Evolutionary conservation across 2,329 filamentous ascomycete genomes (phyloP).

Genomic region (Purpureocillium lavendulum): DNA sequence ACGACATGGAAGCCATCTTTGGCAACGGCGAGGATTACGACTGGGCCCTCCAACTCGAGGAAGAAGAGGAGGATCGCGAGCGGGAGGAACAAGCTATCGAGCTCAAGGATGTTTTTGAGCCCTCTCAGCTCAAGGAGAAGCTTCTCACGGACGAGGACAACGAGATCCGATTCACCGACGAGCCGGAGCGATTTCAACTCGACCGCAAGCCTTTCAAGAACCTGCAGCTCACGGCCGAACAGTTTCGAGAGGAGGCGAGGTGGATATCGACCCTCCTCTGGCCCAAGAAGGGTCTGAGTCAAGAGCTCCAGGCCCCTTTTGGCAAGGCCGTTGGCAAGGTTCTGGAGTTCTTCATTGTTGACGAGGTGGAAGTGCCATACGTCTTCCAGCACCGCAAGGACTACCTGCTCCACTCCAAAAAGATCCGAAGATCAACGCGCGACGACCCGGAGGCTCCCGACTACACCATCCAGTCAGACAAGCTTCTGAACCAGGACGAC

Average conservation of each 20-base stretch:
- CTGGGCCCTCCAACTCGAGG: slow-evolving; percentile 85
- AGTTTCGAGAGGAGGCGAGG: slow-evolving; percentile 79
- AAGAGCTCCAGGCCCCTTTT: slow-evolving; percentile 73
- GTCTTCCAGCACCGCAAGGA: slow-evolving; percentile 98
- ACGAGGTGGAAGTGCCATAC: slow-evolving; percentile 92
- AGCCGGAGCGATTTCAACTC: slow-evolving; percentile 90
- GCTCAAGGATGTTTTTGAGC: slow-evolving; percentile 96
- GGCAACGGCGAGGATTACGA: slow-evolving; percentile 93
- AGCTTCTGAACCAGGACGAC: slow-evolving; percentile 84
- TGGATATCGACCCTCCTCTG: slow-evolving; percentile 92
- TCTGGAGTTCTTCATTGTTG: slow-evolving; percentile 87
- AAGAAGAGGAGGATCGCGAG: slow-evolving; percentile 71
- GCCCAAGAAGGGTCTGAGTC: slow-evolving; percentile 70
- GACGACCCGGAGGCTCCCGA: slow-evolving; percentile 64
- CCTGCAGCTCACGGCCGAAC: slow-evolving; percentile 70
- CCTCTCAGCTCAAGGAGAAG: slow-evolving; percentile 86
- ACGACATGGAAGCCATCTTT: slow-evolving; percentile 95
- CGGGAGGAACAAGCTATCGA: slow-evolving; percentile 78
- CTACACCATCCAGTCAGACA: slow-evolving; percentile 71
- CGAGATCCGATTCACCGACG: slow-evolving; percentile 75
- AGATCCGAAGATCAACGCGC: slow-evolving; percentile 50
- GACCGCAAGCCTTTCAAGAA: slow-evolving; percentile 84
- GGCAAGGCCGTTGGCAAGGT: slow-evolving; percentile 84
- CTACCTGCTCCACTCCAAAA: slow-evolving; percentile 85
- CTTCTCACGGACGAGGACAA: slow-evolving; percentile 96